Evolutionary conservation across 2,329 filamentous ascomycete genomes (phyloP), one percentile per base, ranked within the genome.

Genomic region (Aspergillus hiratsukae): DNA sequence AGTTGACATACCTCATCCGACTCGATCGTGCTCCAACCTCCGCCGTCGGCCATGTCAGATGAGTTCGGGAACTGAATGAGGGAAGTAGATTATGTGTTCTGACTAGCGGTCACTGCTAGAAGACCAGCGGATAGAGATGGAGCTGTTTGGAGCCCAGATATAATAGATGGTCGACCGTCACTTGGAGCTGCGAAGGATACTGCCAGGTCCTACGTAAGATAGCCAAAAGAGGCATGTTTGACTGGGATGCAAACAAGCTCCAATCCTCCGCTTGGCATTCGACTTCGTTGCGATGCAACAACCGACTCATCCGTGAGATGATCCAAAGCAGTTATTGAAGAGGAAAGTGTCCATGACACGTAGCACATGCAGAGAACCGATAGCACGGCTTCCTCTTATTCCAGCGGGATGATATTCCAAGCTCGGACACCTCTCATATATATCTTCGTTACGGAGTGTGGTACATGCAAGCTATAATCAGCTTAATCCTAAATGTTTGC

Each of bases 11-110:
- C 92, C 75, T 93, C 93, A 80, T 97, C 93, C 61, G 90, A 96
- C 77, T 97, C 93, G 71, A 97, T 97, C 41, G 93, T 97, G 76
- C 95, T 96, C 93, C 93, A 97, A 61, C 93, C 92, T 66, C 72
- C 76, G 54, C 67, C 66, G 54, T 78, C 76, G 25, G 87, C 89
- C 76, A 88, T 89, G 85, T 87, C 87, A 55, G 31, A 35, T 25
- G 27, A 40, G 17, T 17, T 5, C 5, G 40, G 28, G 1, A 29
- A 7, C 8, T 4, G 40, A 10, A 28, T 52, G 14, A 29, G 50
- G 19, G 27, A 35, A 31, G 31, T 49, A 25, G 29, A 14, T 8
- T 14, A 28, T 55, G 49, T 23, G n/a, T 10, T 28, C 6, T 14
- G 8, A 23, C 11, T 23, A 31, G 28, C 9, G 28, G 11, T 19